Evolutionary conservation across 495 filamentous ascomycete genomes (phyloP), one percentile per base, ranked within the genome.

Genomic region (Rostrohypoxylon terebratum): DNA sequence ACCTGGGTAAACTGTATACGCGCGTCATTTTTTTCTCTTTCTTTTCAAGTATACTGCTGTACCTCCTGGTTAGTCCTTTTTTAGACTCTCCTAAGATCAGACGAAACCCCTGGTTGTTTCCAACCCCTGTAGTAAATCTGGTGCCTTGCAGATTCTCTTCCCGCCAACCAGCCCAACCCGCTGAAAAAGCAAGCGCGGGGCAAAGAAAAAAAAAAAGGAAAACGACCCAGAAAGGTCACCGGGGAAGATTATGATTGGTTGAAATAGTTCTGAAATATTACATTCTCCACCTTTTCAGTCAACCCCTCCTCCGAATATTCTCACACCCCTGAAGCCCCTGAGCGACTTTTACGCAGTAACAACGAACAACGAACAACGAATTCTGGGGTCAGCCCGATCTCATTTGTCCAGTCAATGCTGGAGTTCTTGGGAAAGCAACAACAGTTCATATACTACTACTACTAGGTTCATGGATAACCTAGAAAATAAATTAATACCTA

Each of bases 61-160:
- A 18, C 18, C 42, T 33, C 42, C n/a, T 57, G 51, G 38, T n/a
- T 33, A 36, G 61, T 9, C 53, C 33, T 42, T 21, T 13, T 58
- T 20, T 66, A 44, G 53, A 47, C 45, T 28, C n/a, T 28, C 28
- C 28, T 40, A 54, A 68, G 44, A 66, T 72, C 65, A 69, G 63
- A 65, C 58, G 61, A 68, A 61, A 42, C 45, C 65, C 59, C 64
- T 78, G 69, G 72, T 69, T 70, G 74, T 79, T 77, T 74, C 67
- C 63, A 72, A 61, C 68, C 76, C 75, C 63, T 76, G 78, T 74
- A 73, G 74, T 42, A 77, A 76, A 76, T 73, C 68, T 78, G 70
- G 80, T 81, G 70, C 79, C 80, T 81, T 79, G 75, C 77, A 78
- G 77, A 72, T 79, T 75, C 50, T 69, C 55, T 63, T 71, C 71